Evolutionary conservation across 108 stramenopile species (phyloP), one percentile per base, ranked within the genome.

Genomic region (Fragilariopsis cylindrus): DNA sequence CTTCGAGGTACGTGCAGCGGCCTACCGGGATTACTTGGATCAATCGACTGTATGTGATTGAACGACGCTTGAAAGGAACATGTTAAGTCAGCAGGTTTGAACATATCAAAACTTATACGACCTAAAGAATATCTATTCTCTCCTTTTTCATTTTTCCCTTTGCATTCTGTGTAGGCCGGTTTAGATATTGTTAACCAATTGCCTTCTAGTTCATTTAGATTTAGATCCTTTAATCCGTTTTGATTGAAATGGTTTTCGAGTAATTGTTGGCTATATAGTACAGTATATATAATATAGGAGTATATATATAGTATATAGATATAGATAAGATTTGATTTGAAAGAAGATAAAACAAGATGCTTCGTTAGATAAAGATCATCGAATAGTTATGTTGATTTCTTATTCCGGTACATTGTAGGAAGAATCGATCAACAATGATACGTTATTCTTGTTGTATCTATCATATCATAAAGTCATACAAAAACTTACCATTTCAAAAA

Each of bases 81-180:
- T 50, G 84, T 16, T 73, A 90, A 71, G 49, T 79, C 69, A 1
- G 74, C 71, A 15, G 92, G 92, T 43, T 81, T 78, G 50, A 86
- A 88, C 85, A 90, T 90, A 8, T 85, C 88, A 74, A 90, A 93
- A 13, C 81, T 52, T 77, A 93, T 87, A 7, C 88, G 77, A 48
- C 86, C 87, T 40, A 93, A 65, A 7, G 88, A 82, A 74, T 87
- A 93, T 44, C 86, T 57, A n/a, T 62, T 64, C 5, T 90, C 87
- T n/a, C 88, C 89, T n/a, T 89, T 56, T 13, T 70, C 66, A 64
- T 90, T 90, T 8, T 48, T 70, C 16, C 89, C 92, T 39, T 85
- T 69, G 73, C 84, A 83, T 48, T 78, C 82, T 11, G 72, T 57
- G 54, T 65, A 83, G 47, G 79, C 76, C 13, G 85, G 82, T 45